Conservation (phyloP, 1,284 basidiomycete species). For the Trametes hirsuta region DNA sequence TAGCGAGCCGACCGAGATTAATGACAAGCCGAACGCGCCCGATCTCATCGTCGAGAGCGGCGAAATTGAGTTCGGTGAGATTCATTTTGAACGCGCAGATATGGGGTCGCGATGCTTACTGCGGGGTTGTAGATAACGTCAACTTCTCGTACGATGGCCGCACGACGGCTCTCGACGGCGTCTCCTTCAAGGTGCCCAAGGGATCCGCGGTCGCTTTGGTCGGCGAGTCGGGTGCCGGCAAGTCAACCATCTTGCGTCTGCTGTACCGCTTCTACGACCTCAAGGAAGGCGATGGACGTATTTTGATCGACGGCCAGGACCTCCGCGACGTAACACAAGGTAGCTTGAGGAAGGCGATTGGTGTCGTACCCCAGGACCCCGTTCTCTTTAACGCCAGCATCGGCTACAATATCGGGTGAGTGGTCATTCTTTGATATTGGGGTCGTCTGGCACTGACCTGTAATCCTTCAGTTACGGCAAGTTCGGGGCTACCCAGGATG, state of each 20-base stretch:
- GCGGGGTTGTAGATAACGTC: conserved; percentile 62
- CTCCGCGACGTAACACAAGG: conserved; percentile 84
- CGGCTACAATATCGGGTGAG: conserved; percentile 73
- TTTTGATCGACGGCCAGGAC: conserved; percentile 83
- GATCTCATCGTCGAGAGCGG: conserved; percentile 76
- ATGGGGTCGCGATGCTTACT: not conserved
- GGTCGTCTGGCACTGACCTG: not conserved
- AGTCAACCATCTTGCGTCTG: conserved; percentile 81
- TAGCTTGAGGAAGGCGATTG: conserved; percentile 78
- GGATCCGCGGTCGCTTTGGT: conserved; percentile 83
- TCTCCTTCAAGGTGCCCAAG: conserved; percentile 86
- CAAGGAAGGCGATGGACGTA: conserved; percentile 69
- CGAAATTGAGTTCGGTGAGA: conserved; percentile 83
- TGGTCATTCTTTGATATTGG: not conserved
- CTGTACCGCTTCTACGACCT: conserved; percentile 92
- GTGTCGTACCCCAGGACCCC: conserved; percentile 82
- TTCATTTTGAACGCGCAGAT: not conserved
- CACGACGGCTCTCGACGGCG: conserved; percentile 69
- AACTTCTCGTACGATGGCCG: conserved; percentile 84
- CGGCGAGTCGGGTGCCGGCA: conserved; percentile 80
- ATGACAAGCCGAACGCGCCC: conserved; percentile 76
- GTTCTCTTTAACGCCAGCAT: conserved; percentile 87
- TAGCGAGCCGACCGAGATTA: conserved; percentile 79
- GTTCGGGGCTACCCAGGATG: conserved; percentile 65
- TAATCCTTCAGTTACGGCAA: conserved; percentile 63